Base-by-base conservation (phyloP, 177 flowering plant species). In the Vitis hybrid region DNA sequence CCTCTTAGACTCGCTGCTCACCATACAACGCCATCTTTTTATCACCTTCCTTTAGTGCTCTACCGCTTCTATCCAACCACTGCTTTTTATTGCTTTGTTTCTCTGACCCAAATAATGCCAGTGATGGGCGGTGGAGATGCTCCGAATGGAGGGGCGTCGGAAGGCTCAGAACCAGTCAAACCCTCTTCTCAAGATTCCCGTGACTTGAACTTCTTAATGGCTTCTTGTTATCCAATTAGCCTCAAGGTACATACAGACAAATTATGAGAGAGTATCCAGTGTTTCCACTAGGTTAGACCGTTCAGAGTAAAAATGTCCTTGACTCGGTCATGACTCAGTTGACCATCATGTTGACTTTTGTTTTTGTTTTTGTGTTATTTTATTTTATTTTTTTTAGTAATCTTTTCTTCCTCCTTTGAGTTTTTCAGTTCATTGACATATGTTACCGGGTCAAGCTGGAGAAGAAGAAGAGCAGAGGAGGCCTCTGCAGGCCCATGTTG, bases 351-450 rank as follows among this genome's bases (percentile, higher is more conserved):
- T 65, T 62, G 70, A 69, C 58, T 26, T 50, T 15, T 7, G n/a
- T 26, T 55, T 48, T 49, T 45, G 20, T 31, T 55, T 56, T 65
- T 45, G 55, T 53, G 26, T 31, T n/a, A 2, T 45, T 11, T 39
- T 51, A 52, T 48, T 26, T 26, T 26, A 0, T 26, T 26, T 26
- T 26, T 26, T 26, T 26, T 2, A 26, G 0, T 26, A 26, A 26
- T 26, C 0, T 26, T 26, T 26, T 26, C 29, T 26, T 26, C 29
- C 29, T 26, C 29, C 29, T 49, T 1, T 45, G 2, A 7, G 9
- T n/a, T 68, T 67, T 71, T 64, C 88, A 90, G 96, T 90, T 90
- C 56, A 64, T 85, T 18, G 93, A 89, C 75, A 75, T 91, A 14
- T 67, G 81, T n/a, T 91, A 85, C 77, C 73, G 83, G 1, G 69